These are phyloP conservation scores for Cadophora sp. DNA, from an alignment of 2,329 filamentous ascomycete genomes.

Conservation along the genomic window DNA sequence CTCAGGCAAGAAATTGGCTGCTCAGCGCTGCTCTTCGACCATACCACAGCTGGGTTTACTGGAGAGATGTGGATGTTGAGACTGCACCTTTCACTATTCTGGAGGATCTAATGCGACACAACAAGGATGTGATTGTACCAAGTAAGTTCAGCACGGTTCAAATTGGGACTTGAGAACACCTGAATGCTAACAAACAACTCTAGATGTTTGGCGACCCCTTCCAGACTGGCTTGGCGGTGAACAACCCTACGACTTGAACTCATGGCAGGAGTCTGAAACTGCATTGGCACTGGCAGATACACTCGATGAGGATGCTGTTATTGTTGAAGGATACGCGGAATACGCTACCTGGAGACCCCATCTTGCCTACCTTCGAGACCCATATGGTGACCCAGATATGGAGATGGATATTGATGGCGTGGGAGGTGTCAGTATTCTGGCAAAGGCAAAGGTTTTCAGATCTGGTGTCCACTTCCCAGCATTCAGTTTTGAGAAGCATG, in stretches of 20 bases:
- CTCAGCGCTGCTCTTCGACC: constrained; percentile 90
- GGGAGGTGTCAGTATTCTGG: constrained; percentile 94
- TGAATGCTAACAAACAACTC: constrained; percentile 14
- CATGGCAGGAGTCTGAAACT: constrained; percentile 99
- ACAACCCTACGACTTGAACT: constrained; percentile 97
- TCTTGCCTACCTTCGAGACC: constrained; percentile 93
- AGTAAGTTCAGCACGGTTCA: constrained; percentile 66
- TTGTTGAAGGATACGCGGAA: constrained; percentile 98
- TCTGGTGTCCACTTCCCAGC: constrained; percentile 96
- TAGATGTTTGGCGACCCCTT: constrained; percentile 97
- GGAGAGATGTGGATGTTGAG: constrained; percentile 98
- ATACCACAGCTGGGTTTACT: constrained; percentile 99
- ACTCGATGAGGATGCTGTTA: constrained; percentile 96
- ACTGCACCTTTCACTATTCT: constrained; percentile 96
- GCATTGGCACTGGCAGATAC: constrained; percentile 92
- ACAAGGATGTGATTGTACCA: constrained; percentile 98
- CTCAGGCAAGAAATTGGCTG: constrained; percentile 96
- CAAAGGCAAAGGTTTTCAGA: constrained; percentile 94
- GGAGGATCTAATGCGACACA: constrained; percentile 97
- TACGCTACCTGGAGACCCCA: constrained; percentile 98
- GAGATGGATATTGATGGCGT: constrained; percentile 99
- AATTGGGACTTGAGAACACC: not conserved
- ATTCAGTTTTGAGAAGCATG: constrained; percentile 98
- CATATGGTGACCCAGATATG: constrained; percentile 97
- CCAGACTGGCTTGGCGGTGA: constrained; percentile 99